Conservation (phyloP, 2,329 filamentous ascomycete species). For the Pseudocercospora crystallina region DNA sequence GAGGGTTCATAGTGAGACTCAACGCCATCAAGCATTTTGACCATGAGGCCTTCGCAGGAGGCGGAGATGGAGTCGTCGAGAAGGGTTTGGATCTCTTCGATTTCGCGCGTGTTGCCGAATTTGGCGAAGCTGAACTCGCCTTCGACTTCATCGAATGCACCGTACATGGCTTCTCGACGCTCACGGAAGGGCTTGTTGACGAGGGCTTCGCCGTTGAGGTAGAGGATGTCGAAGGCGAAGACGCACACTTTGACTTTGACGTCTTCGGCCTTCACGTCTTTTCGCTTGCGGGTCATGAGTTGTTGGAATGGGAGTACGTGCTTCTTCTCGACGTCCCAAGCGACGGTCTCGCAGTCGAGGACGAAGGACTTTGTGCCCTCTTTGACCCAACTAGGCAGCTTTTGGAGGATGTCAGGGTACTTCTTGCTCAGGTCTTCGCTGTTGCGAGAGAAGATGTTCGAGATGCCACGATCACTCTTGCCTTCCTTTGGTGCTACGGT, state of each 20-base stretch:
- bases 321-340: conserved; percentile 92
- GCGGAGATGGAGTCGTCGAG: conserved; percentile 94
- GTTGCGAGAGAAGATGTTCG: conserved; percentile 94
- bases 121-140: conserved; percentile 92
- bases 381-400: conserved; percentile 87
- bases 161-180: conserved; percentile 71
- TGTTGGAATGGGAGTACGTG: conserved; percentile 97
- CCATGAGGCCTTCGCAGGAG: conserved; percentile 96
- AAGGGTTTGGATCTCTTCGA: conserved; percentile 90
- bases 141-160: conserved; percentile 73
- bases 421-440: conserved; percentile 97
- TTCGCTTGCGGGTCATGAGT: conserved; percentile 95
- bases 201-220: conserved; percentile 84
- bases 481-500: conserved; percentile 58
- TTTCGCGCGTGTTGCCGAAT: conserved; percentile 78
- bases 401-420: conserved; percentile 90
- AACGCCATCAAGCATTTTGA: conserved; percentile 94
- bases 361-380: conserved; percentile 90
- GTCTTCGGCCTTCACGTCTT: conserved; percentile 93
- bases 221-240: conserved; percentile 93
- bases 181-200: conserved; percentile 86
- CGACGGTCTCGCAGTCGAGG: conserved; percentile 96
- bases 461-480: conserved; percentile 70
- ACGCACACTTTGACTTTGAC: conserved; percentile 97
- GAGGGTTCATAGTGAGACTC: conserved; percentile 96